Conservation (phyloP, 2,329 filamentous ascomycete genomes). For the Sporothrix schenckii region DNA sequence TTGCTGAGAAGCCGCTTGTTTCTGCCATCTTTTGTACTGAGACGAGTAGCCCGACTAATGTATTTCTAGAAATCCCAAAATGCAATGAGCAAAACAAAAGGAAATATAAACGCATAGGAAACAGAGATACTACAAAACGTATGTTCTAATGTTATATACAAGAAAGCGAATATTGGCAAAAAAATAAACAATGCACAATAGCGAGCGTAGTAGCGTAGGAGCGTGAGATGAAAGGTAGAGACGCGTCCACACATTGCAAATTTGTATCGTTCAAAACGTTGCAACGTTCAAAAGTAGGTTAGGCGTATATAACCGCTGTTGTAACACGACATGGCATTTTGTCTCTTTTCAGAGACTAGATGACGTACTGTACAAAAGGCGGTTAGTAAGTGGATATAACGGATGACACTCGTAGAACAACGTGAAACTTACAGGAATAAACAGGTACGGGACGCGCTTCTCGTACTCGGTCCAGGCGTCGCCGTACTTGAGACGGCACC, state of each 20-base stretch:
- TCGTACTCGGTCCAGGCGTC: conserved; percentile 39
- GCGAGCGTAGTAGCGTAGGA: neutral
- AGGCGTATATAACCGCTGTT: neutral
- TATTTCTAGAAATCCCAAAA: conserved; percentile 1
- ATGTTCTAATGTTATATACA: conserved; percentile 31
- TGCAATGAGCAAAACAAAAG: neutral
- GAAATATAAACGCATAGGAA: conserved; percentile 15
- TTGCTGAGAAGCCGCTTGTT: neutral
- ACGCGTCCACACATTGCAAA: neutral
- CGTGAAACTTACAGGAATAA: conserved; percentile 51
- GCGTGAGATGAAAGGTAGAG: neutral
- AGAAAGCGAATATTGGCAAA: conserved; percentile 28
- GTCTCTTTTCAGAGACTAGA: conserved; percentile 22
- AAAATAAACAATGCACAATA: conserved; percentile 14
- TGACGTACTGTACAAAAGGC: conserved; percentile 27
- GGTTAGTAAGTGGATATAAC: neutral
- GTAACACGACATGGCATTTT: too few relatives aligned
- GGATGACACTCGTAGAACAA: neutral
- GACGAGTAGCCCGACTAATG: neutral
- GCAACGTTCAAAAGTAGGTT: neutral
- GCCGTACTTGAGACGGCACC: conserved; percentile 76
- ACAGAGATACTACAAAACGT: conserved; percentile 20
- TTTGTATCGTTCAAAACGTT: neutral
- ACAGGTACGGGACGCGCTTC: conserved; percentile 39
- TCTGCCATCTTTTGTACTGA: neutral